Conservation (phyloP, 2,329 filamentous ascomycete species). For the Neocucurbitaria cava region DNA sequence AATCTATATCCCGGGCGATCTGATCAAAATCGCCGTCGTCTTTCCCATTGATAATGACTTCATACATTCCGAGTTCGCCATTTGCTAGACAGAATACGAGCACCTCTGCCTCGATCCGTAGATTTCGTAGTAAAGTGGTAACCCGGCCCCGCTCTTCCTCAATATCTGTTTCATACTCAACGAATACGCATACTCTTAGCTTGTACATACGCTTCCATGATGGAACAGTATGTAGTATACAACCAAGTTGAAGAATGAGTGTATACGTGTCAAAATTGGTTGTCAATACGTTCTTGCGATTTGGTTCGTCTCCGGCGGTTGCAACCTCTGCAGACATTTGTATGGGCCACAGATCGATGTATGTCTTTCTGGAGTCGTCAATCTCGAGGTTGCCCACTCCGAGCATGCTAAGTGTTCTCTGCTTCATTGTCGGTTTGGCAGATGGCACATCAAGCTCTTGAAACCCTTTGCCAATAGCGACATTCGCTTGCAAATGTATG, state of each 20-base stretch:
- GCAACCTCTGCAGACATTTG: slow-evolving; percentile 89
- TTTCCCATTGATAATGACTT: slow-evolving; percentile 76
- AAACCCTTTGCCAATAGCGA: slow-evolving; percentile 84
- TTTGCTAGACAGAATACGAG: slow-evolving; percentile 83
- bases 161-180: slow-evolving; percentile 86
- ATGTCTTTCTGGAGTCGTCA: slow-evolving; percentile 72
- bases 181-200: slow-evolving; percentile 82
- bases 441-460: slow-evolving; percentile 74
- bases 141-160: slow-evolving; percentile 78
- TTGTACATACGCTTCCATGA: slow-evolving; percentile 78
- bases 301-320: slow-evolving; percentile 54
- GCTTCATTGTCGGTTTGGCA: slow-evolving; percentile 37
- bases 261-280: slow-evolving; percentile 93
- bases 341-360: slow-evolving; percentile 89
- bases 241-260: slow-evolving; percentile 84
- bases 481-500: slow-evolving; percentile 79
- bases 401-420: slow-evolving; percentile 33
- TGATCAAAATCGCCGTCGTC: slow-evolving; percentile 59
- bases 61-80: slow-evolving; percentile 74
- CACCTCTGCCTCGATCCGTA: slow-evolving; percentile 80
- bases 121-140: slow-evolving; percentile 75
- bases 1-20: slow-evolving; percentile 67
- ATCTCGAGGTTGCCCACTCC: slow-evolving; percentile 47
- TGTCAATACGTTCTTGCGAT: slow-evolving; percentile 70
- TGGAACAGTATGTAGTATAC: slow-evolving; percentile 81